Percentiles rank a stretch among this genome's conserved stretches.
Conservation (phyloP, 306 rosid species). For the Vachellia pachyceras region DNA sequence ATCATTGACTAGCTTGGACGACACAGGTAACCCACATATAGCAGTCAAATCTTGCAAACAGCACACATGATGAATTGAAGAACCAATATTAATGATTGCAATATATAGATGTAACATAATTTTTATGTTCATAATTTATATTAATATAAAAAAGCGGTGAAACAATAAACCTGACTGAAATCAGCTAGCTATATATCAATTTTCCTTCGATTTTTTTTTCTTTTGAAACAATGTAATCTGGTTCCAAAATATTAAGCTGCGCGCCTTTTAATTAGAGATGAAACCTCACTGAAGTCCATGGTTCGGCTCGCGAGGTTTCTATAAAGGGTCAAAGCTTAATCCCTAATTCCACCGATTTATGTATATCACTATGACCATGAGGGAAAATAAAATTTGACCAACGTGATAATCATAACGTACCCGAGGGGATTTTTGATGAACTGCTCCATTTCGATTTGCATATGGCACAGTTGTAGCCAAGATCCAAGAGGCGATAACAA, state of each 20-base stretch:
- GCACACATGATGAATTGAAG: neutral
- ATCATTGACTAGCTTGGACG: neutral
- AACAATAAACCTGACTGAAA: neutral
- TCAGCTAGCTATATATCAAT: neutral
- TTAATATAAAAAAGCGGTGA: neutral
- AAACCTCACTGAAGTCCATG: neutral
- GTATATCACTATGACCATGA: neutral
- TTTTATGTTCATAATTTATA: neutral
- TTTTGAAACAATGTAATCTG: no score
- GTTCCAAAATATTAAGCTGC: no score
- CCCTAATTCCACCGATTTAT: neutral
- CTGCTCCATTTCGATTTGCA: conserved; percentile 80
- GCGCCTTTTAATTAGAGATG: no score
- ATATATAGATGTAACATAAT: neutral
- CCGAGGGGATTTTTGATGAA: conserved; percentile 61
- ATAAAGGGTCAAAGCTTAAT: neutral
- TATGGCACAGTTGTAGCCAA: conserved; percentile 67
- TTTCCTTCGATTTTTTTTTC: no score
- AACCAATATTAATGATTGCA: neutral
- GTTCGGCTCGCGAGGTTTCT: neutral
- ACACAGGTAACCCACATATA: neutral
- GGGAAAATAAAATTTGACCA: neutral
- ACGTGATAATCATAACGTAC: conserved; percentile 37
- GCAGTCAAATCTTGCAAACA: neutral
- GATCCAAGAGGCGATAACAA: conserved; percentile 53